Base-by-base conservation (phyloP, 129 eudicot species). In the Logfia minima region DNA sequence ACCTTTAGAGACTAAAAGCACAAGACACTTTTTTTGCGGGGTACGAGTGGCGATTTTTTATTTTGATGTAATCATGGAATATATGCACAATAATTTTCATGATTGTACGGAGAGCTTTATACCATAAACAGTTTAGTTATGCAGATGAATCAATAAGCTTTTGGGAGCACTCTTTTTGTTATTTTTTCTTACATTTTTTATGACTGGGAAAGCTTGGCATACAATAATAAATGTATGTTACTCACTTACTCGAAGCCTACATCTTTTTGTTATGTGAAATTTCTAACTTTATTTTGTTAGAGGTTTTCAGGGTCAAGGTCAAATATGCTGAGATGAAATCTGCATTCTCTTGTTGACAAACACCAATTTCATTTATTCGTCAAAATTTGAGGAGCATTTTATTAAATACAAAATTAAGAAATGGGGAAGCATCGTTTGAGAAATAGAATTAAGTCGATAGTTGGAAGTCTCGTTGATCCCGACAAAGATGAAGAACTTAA, bases 401-500 rank as follows among this genome's bases (percentile, higher is more conserved):
- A 53, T 61, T 21, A 41, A 74, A 77, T 22, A 29, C 5, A 21
- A 26, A 60, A 29, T 21, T 18, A 74, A 29, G 66, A 83, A 74
- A 92, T 92, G 97, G 74, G 81, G 31, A 92, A 86, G 80, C 88
- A 81, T 67, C 88, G 80, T 22, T 83, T 67, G 61, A 83, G 88
- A 29, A 67, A 70, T 26, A 56, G 84, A 75, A 37, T 88, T 10
- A 87, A 79, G 77, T 87, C 95, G 17, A 83, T 89, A 9, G 84
- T 90, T 61, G 96, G 92, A 41, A 84, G 82, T 79, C 93, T 88
- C 76, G 74, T 89, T 75, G 96, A 93, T 82, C 83, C 88, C 2
- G 98, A 88, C 59, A 87, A 86, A 70, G 91, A 90, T 76, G 92
- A 88, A 75, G 84, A 93, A 81, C 93, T 93, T 48, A 90, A 84